Evolutionary conservation across 352 stramenopile species (phyloP).

Genomic region (Pythium oligandrum): DNA sequence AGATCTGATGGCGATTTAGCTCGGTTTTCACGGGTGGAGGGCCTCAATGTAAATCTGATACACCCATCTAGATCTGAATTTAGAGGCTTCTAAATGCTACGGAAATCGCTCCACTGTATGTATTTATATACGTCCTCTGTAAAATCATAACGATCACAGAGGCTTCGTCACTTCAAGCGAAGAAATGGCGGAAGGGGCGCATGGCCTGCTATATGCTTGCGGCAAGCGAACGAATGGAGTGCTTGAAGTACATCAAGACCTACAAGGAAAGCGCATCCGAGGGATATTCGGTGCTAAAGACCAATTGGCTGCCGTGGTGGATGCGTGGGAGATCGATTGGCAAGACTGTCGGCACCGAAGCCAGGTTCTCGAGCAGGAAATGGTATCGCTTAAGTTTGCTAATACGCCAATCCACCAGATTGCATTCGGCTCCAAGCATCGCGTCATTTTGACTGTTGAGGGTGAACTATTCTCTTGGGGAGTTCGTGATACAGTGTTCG

Average conservation of each 20-base stretch:
- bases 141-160: too few relatives aligned
- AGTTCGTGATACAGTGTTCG: constrained; percentile 16
- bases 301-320: constrained; percentile 44
- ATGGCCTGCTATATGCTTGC: constrained; percentile 48
- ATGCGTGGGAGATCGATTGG: constrained; percentile 57
- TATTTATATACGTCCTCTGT: too few relatives aligned
- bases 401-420: constrained; percentile 49
- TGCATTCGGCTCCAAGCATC: constrained; percentile 48
- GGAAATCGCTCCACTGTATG: too few relatives aligned
- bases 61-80: too few relatives aligned
- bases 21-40: too few relatives aligned
- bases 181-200: constrained; percentile 19
- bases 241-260: constrained; percentile 20
- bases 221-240: constrained; percentile 29
- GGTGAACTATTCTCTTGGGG: constrained; percentile 67
- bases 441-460: constrained; percentile 50
- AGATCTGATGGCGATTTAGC: too few relatives aligned
- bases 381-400: constrained; percentile 22
- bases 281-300: constrained; percentile 44
- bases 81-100: too few relatives aligned
- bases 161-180: too few relatives aligned
- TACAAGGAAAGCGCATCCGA: constrained; percentile 44
- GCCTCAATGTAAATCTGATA: too few relatives aligned
- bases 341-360: constrained; percentile 6
- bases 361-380: constrained; percentile 27